Evolutionary conservation across 208 protist species (phyloP).

Genomic region (Histomonas meleagridis): DNA sequence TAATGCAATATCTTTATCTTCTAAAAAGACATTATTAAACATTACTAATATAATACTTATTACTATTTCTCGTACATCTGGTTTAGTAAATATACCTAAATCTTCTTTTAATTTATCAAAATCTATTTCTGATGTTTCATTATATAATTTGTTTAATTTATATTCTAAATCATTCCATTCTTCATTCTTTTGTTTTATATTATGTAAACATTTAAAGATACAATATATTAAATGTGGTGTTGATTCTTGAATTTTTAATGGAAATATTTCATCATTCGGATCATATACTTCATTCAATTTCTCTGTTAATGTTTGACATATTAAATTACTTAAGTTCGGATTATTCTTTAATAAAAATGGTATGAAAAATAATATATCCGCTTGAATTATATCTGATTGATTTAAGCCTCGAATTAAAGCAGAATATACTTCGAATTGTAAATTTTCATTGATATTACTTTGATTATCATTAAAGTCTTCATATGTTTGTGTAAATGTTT

Average conservation of each 20-base stretch:
- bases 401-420: not conserved
- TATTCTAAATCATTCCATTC: not conserved
- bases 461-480: not conserved
- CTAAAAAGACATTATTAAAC: not conserved
- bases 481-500: conserved; percentile 9
- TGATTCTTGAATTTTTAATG: not conserved
- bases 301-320: not conserved
- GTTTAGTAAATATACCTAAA: not conserved
- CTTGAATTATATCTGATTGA: not conserved
- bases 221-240: not conserved
- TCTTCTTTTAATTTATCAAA: not conserved
- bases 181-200: not conserved
- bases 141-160: not conserved
- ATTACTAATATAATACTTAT: not conserved
- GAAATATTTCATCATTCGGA: not conserved
- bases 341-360: not conserved
- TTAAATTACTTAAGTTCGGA: not conserved
- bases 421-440: not conserved
- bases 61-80: not conserved
- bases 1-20: not conserved
- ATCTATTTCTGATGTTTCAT: not conserved
- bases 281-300: not conserved
- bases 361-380: not conserved
- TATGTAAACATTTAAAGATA: not conserved
- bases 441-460: not conserved